A percentile compares a stretch with the other conserved stretches of the same genome.
Evolutionary conservation across 2,329 filamentous ascomycete genomes (phyloP).

Genomic region (Fusarium camptoceras): DNA sequence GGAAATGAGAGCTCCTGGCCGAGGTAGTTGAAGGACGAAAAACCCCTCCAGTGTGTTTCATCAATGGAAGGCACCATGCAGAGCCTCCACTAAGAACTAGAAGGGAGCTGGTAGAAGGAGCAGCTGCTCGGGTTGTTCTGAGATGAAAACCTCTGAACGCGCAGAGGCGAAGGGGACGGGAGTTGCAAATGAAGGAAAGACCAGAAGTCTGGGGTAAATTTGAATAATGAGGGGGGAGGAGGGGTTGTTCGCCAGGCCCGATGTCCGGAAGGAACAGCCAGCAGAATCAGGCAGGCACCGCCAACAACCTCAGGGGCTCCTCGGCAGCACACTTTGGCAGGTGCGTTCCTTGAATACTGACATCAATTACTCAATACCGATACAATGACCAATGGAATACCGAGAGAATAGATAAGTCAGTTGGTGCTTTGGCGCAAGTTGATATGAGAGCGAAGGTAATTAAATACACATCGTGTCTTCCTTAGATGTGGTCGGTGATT

Average conservation of each 20-base stretch:
- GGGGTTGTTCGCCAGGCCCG: slow-evolving; percentile 6
- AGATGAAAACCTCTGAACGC: not conserved
- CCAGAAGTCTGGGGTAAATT: slow-evolving; percentile 15
- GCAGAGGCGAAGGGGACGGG: not conserved
- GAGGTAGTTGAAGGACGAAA: not conserved
- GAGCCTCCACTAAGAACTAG: not conserved
- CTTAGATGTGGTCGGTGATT: not conserved
- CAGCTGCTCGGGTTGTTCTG: not conserved
- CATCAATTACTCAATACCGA: not conserved
- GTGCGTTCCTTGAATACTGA: not conserved
- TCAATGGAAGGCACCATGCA: not conserved
- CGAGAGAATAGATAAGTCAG: not conserved
- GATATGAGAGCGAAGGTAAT: not conserved
- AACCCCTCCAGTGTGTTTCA: not conserved
- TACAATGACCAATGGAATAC: not conserved
- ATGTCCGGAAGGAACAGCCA: slow-evolving; percentile 15
- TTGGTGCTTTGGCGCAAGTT: not conserved
- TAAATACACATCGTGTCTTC: not conserved
- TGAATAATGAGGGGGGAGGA: not conserved
- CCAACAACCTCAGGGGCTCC: slow-evolving; percentile 14
- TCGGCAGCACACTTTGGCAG: slow-evolving; percentile 13
- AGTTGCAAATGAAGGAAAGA: not conserved
- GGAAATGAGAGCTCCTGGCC: not conserved
- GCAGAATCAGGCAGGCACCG: slow-evolving; percentile 8
- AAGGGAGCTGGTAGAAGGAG: not conserved